Evolutionary conservation across 208 protist species (phyloP).

Genomic region (Porcisia deanei): DNA sequence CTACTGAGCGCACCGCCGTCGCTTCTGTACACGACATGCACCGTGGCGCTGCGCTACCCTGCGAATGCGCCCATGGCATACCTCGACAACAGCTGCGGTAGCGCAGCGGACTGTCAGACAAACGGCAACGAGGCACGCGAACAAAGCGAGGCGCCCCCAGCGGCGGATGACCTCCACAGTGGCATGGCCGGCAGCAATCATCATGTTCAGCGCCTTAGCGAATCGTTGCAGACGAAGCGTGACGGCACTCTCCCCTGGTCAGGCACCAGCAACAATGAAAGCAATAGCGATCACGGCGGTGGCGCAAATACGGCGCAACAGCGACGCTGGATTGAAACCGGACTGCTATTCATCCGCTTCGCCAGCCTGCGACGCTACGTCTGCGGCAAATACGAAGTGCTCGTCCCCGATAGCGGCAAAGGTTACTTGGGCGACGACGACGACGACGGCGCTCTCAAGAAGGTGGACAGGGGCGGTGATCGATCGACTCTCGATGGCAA

Average conservation of each 20-base stretch:
- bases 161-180: neutral
- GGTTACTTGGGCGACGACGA: neutral
- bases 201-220: neutral
- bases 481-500: conserved; percentile 13
- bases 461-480: neutral
- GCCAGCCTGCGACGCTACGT: conserved; percentile 23
- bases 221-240: neutral
- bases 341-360: conserved; percentile 28
- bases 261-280: neutral
- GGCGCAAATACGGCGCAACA: conserved; percentile 3
- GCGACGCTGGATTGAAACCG: conserved; percentile 20
- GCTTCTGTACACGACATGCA: conserved; percentile 66
- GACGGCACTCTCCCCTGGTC: neutral
- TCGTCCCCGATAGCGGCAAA: neutral
- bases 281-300: neutral
- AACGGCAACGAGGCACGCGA: conserved; percentile 13
- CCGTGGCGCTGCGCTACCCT: conserved; percentile 53
- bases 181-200: neutral
- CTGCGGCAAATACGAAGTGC: conserved; percentile 15
- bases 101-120: neutral
- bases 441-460: neutral
- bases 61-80: conserved; percentile 68
- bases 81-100: conserved; percentile 19
- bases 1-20: conserved; percentile 69
- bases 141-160: conserved; percentile 24